phyloP scores from a whole-genome alignment of 1,284 basidiomycete species.

The Takashimella koratensis region DNA sequence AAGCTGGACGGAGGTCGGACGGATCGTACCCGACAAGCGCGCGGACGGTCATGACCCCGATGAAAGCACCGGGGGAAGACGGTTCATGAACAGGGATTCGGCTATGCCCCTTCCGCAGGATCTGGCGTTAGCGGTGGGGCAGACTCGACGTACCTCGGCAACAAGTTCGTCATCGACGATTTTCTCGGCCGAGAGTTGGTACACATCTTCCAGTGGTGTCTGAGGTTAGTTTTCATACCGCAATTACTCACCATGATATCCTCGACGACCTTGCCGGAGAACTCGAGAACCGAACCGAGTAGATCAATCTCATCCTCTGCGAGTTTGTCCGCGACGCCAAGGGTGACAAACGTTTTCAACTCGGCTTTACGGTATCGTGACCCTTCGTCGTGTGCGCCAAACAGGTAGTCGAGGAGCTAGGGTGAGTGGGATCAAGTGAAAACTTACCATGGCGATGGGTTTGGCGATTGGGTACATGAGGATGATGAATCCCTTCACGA shows the following conservation, averaged over 20 bases:
- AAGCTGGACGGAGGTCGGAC: constrained; percentile 66
- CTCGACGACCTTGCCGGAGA: constrained; percentile 74
- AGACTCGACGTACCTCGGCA: constrained; percentile 59
- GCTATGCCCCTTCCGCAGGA: constrained; percentile 51
- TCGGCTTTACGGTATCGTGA: constrained; percentile 86
- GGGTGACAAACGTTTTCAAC: constrained; percentile 77
- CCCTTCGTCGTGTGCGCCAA: constrained; percentile 52
- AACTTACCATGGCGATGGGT: constrained; percentile 42
- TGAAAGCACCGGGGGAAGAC: constrained; percentile 58
- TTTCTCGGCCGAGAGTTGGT: constrained; percentile 48
- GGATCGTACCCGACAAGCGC: constrained; percentile 79
- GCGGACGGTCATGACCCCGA: constrained; percentile 27
- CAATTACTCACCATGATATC: constrained; percentile 60
- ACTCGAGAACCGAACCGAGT: constrained; percentile 75
- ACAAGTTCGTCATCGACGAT: constrained; percentile 60
- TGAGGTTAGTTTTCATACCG: constrained; percentile 10
- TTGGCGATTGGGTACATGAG: constrained; percentile 51
- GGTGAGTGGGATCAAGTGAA: constrained; percentile 15
- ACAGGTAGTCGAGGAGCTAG: constrained; percentile 48
- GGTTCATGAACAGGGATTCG: constrained; percentile 84
- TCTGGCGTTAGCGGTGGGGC: constrained; percentile 3
- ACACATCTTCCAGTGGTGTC: constrained; percentile 52
- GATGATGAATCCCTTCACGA: constrained; percentile 50
- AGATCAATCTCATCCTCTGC: constrained; percentile 80
- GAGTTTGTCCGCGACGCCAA: constrained; percentile 64